Evolutionary conservation across 495 filamentous ascomycete species (phyloP).

Genomic region (Trichoderma gamsii): DNA sequence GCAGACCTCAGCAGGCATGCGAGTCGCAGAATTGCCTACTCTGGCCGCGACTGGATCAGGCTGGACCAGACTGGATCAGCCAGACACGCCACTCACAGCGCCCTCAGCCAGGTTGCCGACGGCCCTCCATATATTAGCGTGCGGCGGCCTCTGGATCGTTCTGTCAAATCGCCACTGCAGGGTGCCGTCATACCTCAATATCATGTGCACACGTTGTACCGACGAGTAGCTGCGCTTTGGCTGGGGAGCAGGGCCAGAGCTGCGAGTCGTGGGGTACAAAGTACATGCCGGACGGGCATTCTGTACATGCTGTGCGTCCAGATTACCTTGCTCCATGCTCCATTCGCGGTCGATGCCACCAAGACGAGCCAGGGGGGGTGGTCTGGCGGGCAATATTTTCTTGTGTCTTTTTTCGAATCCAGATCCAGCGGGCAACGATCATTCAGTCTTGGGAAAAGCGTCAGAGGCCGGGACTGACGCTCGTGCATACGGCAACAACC

Average conservation of each 20-base stretch:
- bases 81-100: constrained; percentile 9
- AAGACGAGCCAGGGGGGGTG: no score
- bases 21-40: neutral
- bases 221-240: neutral
- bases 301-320: neutral
- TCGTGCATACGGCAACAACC: no score
- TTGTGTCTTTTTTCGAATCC: no score
- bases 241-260: neutral
- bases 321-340: neutral
- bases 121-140: constrained; percentile 11
- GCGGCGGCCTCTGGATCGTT: constrained; percentile 12
- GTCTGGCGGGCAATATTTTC: no score
- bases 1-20: neutral
- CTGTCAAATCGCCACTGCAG: constrained; percentile 14
- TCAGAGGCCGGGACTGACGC: no score
- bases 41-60: neutral
- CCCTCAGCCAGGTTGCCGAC: neutral
- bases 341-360: neutral
- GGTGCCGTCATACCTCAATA: constrained; percentile 6
- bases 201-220: neutral
- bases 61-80: neutral
- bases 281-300: no score
- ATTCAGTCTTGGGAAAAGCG: neutral
- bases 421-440: neutral
- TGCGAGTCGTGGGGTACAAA: neutral